Evolutionary conservation across 2,329 filamentous ascomycete species (phyloP), one percentile per base, ranked within the genome.

Genomic region (Fusarium veterinarium): DNA sequence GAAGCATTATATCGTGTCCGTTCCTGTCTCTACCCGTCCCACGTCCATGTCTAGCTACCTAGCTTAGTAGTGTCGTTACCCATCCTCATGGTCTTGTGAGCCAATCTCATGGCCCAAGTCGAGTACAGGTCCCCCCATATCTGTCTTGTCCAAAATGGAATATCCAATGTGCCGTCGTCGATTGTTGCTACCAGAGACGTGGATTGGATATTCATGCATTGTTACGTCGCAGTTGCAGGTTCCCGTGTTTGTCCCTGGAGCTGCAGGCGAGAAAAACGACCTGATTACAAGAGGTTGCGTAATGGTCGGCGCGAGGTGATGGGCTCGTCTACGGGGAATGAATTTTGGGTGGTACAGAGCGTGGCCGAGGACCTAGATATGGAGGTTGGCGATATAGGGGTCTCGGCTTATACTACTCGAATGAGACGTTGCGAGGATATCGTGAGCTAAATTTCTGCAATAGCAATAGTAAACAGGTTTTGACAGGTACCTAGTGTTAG

Each of bases 191-290:
- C 70, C 62, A 58, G 40, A 71, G 58, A 53, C 44, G 28, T 48
- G 53, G 53, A 17, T 57, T 46, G 70, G 66, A 41, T 62, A 33
- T 16, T 37, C 31, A 56, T 45, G 44, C 28, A 23, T 63, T 57
- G 66, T 69, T 64, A 69, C 51, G 51, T 69, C 58, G 51, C 37
- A 69, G 66, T 64, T 59, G 66, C 61, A 73, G 46, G 61, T 40
- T 73, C 42, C 66, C 67, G 58, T 65, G 60, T 73, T 72, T 72
- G 70, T 42, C 60, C n/a, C 68, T 53, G 63, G 38, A 49, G 28
- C 30, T 51, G 52, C 56, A 71, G 69, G 63, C 45, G 67, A 71
- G 67, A 30, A 63, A 52, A 63, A 56, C 30, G 19, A 61, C 38
- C 66, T 44, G 53, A 44, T 35, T 51, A 63, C 62, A 67, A 44